A percentile compares a stretch with the other conserved stretches of the same genome.
These are phyloP conservation scores for Agrocybe chaxingu DNA, from an alignment of 768 basidiomycete genomes.

Conservation along the genomic window DNA sequence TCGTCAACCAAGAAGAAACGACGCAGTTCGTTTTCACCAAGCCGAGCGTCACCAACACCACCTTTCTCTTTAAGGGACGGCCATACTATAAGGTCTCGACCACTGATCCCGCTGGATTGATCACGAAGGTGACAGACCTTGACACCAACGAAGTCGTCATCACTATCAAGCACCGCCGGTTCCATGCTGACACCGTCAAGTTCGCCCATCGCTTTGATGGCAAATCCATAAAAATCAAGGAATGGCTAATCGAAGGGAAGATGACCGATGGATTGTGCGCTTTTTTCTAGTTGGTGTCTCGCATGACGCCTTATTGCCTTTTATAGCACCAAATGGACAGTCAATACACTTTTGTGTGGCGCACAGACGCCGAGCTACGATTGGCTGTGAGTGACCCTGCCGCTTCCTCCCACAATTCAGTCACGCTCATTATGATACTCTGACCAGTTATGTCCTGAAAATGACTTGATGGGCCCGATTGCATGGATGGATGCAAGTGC, in stretches of 20 bases:
- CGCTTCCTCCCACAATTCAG: background rate
- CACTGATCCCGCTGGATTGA: conserved; percentile 1
- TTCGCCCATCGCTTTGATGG: conserved; percentile 2
- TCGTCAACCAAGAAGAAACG: conserved; percentile 1
- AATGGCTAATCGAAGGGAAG: conserved; percentile 8
- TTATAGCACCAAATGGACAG: conserved; percentile 2
- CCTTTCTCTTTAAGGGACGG: background rate
- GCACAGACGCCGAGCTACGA: background rate
- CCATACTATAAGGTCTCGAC: conserved; percentile 3
- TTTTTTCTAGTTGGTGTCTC: background rate
- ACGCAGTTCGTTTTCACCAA: conserved; percentile 2
- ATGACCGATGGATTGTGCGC: conserved; percentile 1
- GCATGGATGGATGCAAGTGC: conserved; percentile 6
- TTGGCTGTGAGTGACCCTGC: conserved; percentile 2
- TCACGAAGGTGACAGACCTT: conserved; percentile 1
- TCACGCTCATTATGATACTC: background rate
- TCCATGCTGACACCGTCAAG: conserved; percentile 1
- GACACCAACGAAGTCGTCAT: conserved; percentile 1
- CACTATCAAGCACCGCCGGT: conserved; percentile 3
- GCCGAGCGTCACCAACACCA: conserved; percentile 4
- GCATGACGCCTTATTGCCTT: background rate
- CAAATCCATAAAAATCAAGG: conserved; percentile 4
- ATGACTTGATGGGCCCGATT: conserved; percentile 3
- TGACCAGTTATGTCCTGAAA: conserved; percentile 6
- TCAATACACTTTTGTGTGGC: conserved; percentile 7